Evolutionary conservation across 495 filamentous ascomycete species (phyloP).

Genomic region (Aspergillus affinis): DNA sequence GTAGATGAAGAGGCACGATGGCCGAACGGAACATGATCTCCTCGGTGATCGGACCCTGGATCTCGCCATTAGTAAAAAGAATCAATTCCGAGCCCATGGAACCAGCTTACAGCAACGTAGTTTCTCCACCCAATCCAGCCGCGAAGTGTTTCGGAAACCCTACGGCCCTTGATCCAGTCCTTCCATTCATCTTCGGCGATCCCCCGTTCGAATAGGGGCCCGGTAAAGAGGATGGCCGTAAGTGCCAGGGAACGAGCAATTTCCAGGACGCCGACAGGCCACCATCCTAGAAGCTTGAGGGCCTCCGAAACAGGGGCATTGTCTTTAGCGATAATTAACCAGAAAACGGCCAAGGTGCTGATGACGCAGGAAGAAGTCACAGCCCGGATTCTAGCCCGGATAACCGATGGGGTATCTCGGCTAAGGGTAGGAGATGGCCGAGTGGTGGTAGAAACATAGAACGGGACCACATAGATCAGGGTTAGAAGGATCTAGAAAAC

Average conservation of each 20-base stretch:
- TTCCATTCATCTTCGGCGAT: slow-evolving; percentile 71
- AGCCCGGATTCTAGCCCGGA: slow-evolving; percentile 78
- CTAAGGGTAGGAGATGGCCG: slow-evolving; percentile 79
- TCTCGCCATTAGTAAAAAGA: slow-evolving; percentile 10
- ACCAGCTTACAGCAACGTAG: slow-evolving; percentile 55
- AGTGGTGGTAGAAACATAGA: slow-evolving; percentile 79
- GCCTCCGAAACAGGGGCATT: slow-evolving; percentile 48
- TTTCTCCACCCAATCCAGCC: slow-evolving; percentile 67
- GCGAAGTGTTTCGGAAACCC: slow-evolving; percentile 47
- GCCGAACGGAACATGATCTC: slow-evolving; percentile 89
- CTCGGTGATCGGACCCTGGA: slow-evolving; percentile 83
- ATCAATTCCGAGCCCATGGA: neutral
- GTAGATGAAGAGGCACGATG: slow-evolving; percentile 75
- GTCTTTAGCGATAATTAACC: slow-evolving; percentile 53
- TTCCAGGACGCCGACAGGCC: slow-evolving; percentile 66
- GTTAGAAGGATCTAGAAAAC: slow-evolving; percentile 67
- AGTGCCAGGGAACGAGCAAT: slow-evolving; percentile 58
- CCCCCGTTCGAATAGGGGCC: slow-evolving; percentile 76
- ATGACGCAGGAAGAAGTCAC: slow-evolving; percentile 70
- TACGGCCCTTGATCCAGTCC: slow-evolving; percentile 52
- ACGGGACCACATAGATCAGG: slow-evolving; percentile 81
- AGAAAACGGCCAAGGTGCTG: slow-evolving; percentile 59
- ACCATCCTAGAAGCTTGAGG: slow-evolving; percentile 69
- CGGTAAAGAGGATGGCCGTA: slow-evolving; percentile 77
- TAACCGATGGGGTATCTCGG: slow-evolving; percentile 86